Base-by-base conservation (phyloP, 2,329 filamentous ascomycete species). In the Botryotinia convoluta region DNA sequence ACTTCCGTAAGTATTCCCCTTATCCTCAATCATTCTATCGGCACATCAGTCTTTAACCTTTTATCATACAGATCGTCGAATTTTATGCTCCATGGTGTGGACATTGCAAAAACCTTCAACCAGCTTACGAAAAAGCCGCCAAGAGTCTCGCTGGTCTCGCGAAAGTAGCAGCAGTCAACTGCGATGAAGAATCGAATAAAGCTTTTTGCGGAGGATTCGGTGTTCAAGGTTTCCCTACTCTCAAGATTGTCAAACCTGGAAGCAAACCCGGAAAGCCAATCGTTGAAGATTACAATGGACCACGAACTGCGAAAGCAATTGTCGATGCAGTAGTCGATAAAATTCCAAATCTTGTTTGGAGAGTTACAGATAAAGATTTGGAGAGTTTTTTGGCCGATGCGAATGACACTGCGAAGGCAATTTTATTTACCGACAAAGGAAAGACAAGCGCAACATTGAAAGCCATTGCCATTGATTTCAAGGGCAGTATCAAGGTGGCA, bases 21-120 rank as follows among this genome's bases (percentile, higher is more conserved):
- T n/a, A 12, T 14, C 29, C 22, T 22, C 7, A 26, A 26, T 39
- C 16, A 26, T 22, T 74, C 72, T 71, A 65, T 75, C 71, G 59
- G 64, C 64, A 73, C 69, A 69, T 37, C 54, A 18, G 32, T 62
- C 44, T n/a, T 39, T 65, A 35, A 69, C 54, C 39, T 35, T 65
- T 72, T 65, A 69, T 76, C 76, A 71, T 62, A 75, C 77, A 90
- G 87, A 87, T 90, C 63, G 84, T 90, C 81, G 93, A 95, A 84
- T 98, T 98, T 87, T 98, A 97, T 81, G 95, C 95, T 14, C 95
- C 95, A 37, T 98, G 95, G 95, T 98, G 96, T 80, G 96, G 95
- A 60, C 96, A 98, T 84, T 99, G 96, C 85, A 89, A 97, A 84
- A 98, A 92, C 84, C 91, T 99, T 80, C 95, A 98, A 84, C 95